Conservation (phyloP, 1,284 basidiomycete genomes). For the Leccinum fallax region DNA sequence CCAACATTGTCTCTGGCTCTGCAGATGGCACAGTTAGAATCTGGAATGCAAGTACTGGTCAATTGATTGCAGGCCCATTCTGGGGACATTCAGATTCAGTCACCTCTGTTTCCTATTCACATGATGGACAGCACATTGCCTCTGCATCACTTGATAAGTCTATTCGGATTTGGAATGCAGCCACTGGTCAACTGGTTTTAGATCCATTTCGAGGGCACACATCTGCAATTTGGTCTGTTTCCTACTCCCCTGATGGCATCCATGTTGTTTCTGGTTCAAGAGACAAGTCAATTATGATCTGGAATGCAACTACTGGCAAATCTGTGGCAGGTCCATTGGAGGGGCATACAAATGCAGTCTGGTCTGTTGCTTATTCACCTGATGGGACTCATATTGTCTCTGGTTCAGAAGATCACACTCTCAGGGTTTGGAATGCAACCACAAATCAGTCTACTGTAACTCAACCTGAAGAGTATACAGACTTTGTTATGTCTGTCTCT, state of each 20-base stretch:
- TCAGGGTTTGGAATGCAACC: neutral
- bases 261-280: neutral
- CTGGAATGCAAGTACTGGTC: neutral
- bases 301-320: neutral
- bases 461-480: neutral
- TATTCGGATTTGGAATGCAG: neutral
- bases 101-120: neutral
- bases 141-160: neutral
- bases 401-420: neutral
- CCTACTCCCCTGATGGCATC: neutral
- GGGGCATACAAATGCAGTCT: neutral
- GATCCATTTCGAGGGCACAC: neutral
- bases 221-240: neutral
- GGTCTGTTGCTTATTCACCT: slow-evolving; percentile 1
- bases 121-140: neutral
- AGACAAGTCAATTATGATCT: neutral
- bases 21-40: neutral
- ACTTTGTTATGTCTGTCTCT: neutral
- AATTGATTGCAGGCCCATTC: neutral
- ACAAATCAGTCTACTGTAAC: neutral
- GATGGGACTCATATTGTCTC: neutral
- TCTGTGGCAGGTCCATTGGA: neutral
- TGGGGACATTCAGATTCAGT: neutral
- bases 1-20: neutral
- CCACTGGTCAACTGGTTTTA: neutral